Percentiles rank a stretch among this genome's conserved stretches.
Conservation (phyloP, 192 early-diverging fungal genomes). For the Coemansia sp. region DNA sequence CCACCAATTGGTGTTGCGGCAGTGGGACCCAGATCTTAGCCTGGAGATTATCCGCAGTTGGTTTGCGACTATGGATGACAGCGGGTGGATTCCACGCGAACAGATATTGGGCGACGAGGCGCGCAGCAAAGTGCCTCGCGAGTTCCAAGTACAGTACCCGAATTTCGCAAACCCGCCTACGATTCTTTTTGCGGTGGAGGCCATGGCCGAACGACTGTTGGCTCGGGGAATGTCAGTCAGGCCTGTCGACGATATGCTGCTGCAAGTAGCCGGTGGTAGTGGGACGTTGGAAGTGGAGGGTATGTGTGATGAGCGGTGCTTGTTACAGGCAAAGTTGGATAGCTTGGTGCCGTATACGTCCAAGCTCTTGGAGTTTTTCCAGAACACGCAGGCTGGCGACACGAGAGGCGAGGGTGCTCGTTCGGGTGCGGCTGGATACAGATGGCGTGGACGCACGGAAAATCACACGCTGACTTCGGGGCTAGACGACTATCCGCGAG, state of each 20-base stretch:
- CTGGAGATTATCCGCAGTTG: conserved; percentile 82
- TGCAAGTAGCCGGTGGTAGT: neutral
- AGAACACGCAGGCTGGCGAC: conserved; percentile 75
- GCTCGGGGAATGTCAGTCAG: neutral
- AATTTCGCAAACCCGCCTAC: conserved; percentile 95
- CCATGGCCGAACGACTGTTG: conserved; percentile 30
- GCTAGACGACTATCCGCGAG: conserved; percentile 93
- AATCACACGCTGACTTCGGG: conserved; percentile 90
- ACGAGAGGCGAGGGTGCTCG: conserved; percentile 50
- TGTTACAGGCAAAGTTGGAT: neutral
- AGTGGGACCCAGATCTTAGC: conserved; percentile 89
- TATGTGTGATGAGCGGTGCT: neutral
- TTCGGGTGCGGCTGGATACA: conserved; percentile 69
- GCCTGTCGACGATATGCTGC: neutral
- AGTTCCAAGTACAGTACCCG: conserved; percentile 93
- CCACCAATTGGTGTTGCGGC: conserved; percentile 80
- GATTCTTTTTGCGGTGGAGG: conserved; percentile 69
- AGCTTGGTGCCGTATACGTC: conserved; percentile 67
- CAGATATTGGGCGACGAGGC: conserved; percentile 95
- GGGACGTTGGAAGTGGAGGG: neutral
- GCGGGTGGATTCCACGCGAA: conserved; percentile 94
- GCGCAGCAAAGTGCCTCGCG: conserved; percentile 82
- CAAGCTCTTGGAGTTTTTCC: conserved; percentile 80
- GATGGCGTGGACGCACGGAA: conserved; percentile 87
- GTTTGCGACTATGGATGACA: conserved; percentile 73